These are phyloP conservation scores for Monsonia emarginata DNA, from an alignment of 441 rosid genomes.

Conservation along the genomic window DNA sequence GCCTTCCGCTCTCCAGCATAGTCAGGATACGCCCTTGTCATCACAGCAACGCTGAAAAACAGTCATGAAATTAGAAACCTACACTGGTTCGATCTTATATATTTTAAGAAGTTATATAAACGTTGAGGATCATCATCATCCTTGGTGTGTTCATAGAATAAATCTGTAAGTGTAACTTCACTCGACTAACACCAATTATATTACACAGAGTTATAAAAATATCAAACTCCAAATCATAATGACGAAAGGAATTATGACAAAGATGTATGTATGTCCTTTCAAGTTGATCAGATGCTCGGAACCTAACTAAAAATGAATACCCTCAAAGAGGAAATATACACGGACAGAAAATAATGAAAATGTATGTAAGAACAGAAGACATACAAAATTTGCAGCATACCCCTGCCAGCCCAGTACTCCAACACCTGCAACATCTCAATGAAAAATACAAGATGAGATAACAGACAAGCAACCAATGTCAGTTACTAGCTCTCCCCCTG, in stretches of 20 bases:
- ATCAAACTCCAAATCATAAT: too few species aligned
- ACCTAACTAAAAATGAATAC: not conserved
- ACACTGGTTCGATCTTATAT: not conserved
- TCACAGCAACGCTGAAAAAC: not conserved
- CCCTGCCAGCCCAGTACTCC: slow-evolving; percentile 90
- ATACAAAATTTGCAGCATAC: slow-evolving; percentile 98
- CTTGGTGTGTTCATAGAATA: too few species aligned
- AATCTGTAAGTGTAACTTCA: too few species aligned
- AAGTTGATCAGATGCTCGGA: not conserved
- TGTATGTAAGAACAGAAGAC: too few species aligned
- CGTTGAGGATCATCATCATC: too few species aligned
- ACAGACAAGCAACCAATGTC: not conserved
- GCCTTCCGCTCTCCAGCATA: not conserved
- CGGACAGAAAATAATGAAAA: slow-evolving; percentile 1
- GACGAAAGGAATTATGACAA: not conserved
- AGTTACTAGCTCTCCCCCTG: not conserved
- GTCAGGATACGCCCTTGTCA: slow-evolving; percentile 2
- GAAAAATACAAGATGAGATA: not conserved
- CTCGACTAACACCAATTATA: not conserved
- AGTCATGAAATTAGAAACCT: not conserved
- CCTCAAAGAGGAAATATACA: not conserved
- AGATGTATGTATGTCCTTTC: not conserved
- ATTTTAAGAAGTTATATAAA: too few species aligned
- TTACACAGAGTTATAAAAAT: not conserved
- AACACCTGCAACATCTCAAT: slow-evolving; percentile 42